These are phyloP conservation scores for Quercus phellos DNA, from an alignment of 331 rosid species.

Conservation along the genomic window DNA sequence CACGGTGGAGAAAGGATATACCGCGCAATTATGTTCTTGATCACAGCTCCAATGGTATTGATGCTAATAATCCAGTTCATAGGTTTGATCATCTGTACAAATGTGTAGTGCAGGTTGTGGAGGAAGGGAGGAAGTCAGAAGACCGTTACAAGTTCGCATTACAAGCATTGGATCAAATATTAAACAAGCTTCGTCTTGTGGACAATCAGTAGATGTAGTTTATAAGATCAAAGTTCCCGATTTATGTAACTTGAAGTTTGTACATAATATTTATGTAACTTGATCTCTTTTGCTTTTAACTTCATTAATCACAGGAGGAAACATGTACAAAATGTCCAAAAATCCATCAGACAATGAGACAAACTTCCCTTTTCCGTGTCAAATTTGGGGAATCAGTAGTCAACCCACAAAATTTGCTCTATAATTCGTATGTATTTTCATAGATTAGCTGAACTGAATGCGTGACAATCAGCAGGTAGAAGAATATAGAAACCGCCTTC, in stretches of 20 bases:
- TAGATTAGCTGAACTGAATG: too few species aligned
- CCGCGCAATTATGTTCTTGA: conserved; percentile 40
- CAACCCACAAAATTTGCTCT: too few species aligned
- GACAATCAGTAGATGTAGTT: conserved; percentile 22
- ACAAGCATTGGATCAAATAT: conserved; percentile 40
- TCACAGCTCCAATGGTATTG: conserved; percentile 39
- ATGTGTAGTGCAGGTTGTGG: conserved; percentile 60
- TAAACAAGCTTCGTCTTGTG: conserved; percentile 47
- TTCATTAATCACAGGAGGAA: not conserved
- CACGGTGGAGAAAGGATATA: conserved; percentile 68
- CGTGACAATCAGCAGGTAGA: too few species aligned
- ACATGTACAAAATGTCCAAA: not conserved
- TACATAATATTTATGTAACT: not conserved
- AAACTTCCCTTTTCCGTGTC: not conserved
- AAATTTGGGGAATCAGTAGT: too few species aligned
- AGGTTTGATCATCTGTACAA: conserved; percentile 54
- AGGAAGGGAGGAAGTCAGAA: conserved; percentile 62
- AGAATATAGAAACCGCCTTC: too few species aligned
- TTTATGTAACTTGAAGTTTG: not conserved
- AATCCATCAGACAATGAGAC: not conserved
- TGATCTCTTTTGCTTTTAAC: not conserved
- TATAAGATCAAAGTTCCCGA: not conserved
- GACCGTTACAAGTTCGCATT: conserved; percentile 35
- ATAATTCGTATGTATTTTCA: too few species aligned
- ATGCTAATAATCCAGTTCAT: conserved; percentile 50